phyloP scores from a whole-genome alignment of 2,329 filamentous ascomycete genomes.

The Lecanosticta acicola region DNA sequence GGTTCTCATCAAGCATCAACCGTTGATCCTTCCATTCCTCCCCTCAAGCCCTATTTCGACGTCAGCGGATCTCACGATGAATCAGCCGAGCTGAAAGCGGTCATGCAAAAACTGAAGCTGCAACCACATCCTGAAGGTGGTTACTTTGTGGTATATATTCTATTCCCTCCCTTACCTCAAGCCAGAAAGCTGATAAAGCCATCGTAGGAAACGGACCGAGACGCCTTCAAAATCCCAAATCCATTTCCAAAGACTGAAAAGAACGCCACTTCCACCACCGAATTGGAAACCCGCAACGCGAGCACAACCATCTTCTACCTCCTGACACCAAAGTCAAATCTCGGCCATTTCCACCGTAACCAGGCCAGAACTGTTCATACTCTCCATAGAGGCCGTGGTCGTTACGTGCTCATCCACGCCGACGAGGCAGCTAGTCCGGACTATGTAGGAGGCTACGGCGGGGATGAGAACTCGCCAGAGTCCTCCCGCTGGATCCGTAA shows the following conservation, averaged over 20 bases:
- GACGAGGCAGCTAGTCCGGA: constrained; percentile 37
- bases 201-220: constrained; percentile 51
- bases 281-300: constrained; percentile 44
- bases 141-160: constrained; percentile 45
- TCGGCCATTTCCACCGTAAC: constrained; percentile 61
- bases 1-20: too few relatives aligned
- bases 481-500: constrained; percentile 35
- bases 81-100: constrained; percentile 25
- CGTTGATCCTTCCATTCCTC: constrained; percentile 21
- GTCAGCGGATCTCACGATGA: constrained; percentile 8
- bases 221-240: constrained; percentile 49
- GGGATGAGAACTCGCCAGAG: constrained; percentile 51
- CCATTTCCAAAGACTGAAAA: constrained; percentile 42
- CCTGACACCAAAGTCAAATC: constrained; percentile 50
- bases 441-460: constrained; percentile 30
- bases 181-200: background rate
- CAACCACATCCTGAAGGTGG: constrained; percentile 58
- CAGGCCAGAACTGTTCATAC: constrained; percentile 54
- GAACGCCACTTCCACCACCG: constrained; percentile 31
- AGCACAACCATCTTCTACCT: constrained; percentile 62
- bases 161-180: background rate
- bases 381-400: constrained; percentile 56
- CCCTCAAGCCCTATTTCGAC: constrained; percentile 23
- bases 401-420: constrained; percentile 60
- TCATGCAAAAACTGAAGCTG: constrained; percentile 46